phyloP scores from a whole-genome alignment of 148 eudicot species.

The Rhododendron simsii region DNA sequence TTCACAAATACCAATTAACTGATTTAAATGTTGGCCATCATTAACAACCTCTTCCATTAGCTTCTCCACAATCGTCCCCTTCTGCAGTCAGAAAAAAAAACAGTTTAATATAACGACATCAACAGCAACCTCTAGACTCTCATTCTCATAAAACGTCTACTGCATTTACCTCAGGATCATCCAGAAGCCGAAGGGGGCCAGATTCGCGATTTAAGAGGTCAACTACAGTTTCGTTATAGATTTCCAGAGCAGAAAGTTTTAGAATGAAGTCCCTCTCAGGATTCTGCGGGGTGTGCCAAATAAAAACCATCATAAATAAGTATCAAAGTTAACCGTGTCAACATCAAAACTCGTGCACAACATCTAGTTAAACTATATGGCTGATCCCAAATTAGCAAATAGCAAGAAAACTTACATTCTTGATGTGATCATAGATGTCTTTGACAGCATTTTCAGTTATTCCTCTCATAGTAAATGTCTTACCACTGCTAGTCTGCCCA shows the following conservation, averaged over 20 bases:
- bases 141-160: conserved; percentile 1
- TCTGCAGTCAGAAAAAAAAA: conserved; percentile 45
- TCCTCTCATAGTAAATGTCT: conserved; percentile 97
- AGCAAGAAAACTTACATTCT: conserved; percentile 38
- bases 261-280: conserved; percentile 57
- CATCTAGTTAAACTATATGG: background rate
- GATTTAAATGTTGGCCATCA: conserved; percentile 65
- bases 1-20: conserved; percentile 79
- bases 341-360: background rate
- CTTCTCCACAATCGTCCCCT: conserved; percentile 88
- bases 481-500: conserved; percentile 99
- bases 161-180: conserved; percentile 86
- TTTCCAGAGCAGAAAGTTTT: conserved; percentile 86
- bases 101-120: conserved; percentile 1
- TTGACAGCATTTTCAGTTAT: conserved; percentile 71
- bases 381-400: background rate
- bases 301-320: background rate
- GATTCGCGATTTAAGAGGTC: conserved; percentile 80
- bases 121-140: conserved; percentile 6
- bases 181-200: conserved; percentile 87
- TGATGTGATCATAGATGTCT: conserved; percentile 85
- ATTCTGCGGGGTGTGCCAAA: conserved; percentile 37
- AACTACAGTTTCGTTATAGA: conserved; percentile 87
- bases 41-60: conserved; percentile 69
- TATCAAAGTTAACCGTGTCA: background rate